Evolutionary conservation across 2,329 filamentous ascomycete genomes (phyloP), one percentile per base, ranked within the genome.

Genomic region (Colletotrichum tamarilloi): DNA sequence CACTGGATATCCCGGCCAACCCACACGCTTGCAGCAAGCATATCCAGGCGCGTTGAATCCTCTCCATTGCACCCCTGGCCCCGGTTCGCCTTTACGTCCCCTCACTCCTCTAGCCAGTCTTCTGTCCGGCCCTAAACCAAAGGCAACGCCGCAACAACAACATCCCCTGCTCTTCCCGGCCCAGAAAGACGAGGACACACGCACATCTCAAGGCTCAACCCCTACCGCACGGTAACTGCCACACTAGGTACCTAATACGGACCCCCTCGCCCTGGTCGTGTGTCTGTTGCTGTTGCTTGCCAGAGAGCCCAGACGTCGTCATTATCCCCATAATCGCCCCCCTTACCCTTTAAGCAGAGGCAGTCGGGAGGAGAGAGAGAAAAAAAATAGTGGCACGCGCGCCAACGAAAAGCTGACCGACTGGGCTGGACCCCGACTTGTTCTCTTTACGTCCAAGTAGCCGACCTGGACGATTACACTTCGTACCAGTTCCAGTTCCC

Each of bases 401-500:
- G 26, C 60, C 46, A 70, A 38, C 56, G 67, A 30, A 70, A 71
- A 70, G 67, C 56, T 73, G 67, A 66, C 67, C 62, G 71, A 62
- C 67, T 57, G 62, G 67, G 67, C 71, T 73, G 71, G 67, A 56
- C 70, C 67, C 67, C 42, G 55, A 67, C 66, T 63, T 49, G 53
- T 26, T 49, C 46, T 32, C 53, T 66, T 16, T 52, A 38, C 28
- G 53, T 59, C 42, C 42, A 49, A 49, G 42, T 49, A 49, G 19
- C 42, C 9, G 16, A 22, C 42, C 42, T 22, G 16, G 16, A 22
- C 42, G 6, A 22, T 9, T 22, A 11, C 42, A 49, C 42, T 49
- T 16, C 38, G 38, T 42, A 22, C 63, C 59, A 56, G 32, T 35
- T 35, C 32, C 3, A 35, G 32, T 12, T 56, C 46, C 56, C 56